Conservation (phyloP, 2,329 filamentous ascomycete species). For the Paraphaeosphaeria sporulosa region DNA sequence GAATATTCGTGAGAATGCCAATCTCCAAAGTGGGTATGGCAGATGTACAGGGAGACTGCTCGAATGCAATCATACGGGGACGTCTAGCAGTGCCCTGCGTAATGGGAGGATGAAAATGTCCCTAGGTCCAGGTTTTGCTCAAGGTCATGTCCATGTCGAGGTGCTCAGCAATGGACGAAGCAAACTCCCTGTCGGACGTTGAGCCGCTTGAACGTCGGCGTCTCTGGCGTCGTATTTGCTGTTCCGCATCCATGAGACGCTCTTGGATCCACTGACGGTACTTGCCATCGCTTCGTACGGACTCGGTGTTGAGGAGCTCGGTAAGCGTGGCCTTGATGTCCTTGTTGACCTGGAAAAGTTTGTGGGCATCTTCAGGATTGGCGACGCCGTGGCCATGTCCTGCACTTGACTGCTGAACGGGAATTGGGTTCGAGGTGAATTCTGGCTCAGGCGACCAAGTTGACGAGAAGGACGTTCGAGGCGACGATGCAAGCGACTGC, state of each 20-base stretch:
- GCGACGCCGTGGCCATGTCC: conserved; percentile 33
- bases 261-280: conserved; percentile 60
- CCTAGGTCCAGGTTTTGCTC: conserved; percentile 39
- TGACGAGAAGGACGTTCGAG: conserved; percentile 22
- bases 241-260: conserved; percentile 62
- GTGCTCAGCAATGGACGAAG: conserved; percentile 45
- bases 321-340: conserved; percentile 63
- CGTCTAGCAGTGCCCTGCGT: conserved; percentile 7
- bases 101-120: not conserved
- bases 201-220: conserved; percentile 47
- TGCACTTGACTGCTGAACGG: conserved; percentile 24
- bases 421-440: conserved; percentile 33
- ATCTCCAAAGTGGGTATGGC: not conserved
- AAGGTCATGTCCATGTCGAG: conserved; percentile 37
- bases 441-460: conserved; percentile 26
- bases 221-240: conserved; percentile 55
- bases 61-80: not conserved
- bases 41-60: not conserved
- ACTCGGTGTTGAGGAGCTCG: conserved; percentile 62
- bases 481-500: conserved; percentile 45
- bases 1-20: conserved; percentile 4
- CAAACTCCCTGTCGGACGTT: conserved; percentile 43
- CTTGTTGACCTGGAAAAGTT: conserved; percentile 59
- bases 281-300: conserved; percentile 55
- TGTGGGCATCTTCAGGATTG: conserved; percentile 52